Percentiles rank a stretch among this genome's conserved stretches.
phyloP scores from a whole-genome alignment of 1,284 basidiomycete species.

The Pseudozyma thailandica region DNA sequence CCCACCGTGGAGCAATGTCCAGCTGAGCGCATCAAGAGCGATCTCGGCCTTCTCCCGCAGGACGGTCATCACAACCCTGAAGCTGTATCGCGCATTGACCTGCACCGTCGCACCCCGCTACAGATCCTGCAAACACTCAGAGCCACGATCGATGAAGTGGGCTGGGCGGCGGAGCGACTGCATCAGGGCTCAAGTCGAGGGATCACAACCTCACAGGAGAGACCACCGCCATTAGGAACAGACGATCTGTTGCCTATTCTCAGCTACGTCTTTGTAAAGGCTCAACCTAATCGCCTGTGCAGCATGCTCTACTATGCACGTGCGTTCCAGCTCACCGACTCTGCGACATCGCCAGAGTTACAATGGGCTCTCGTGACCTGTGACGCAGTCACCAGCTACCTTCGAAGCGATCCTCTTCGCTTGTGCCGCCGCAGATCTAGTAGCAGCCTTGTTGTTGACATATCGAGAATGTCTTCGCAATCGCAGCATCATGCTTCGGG shows the following conservation, averaged over 20 bases:
- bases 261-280: slow-evolving; percentile 36
- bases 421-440: slow-evolving; percentile 23
- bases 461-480: slow-evolving; percentile 5
- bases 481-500: slow-evolving; percentile 11
- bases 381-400: slow-evolving; percentile 43
- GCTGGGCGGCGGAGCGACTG: slow-evolving; percentile 19
- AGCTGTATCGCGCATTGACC: neutral
- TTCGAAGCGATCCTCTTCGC: slow-evolving; percentile 35
- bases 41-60: slow-evolving; percentile 8
- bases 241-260: slow-evolving; percentile 45
- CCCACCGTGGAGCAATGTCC: neutral
- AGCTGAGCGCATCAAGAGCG: slow-evolving; percentile 1
- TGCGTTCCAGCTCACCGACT: slow-evolving; percentile 35
- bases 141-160: slow-evolving; percentile 41
- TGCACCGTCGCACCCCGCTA: slow-evolving; percentile 37
- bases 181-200: slow-evolving; percentile 10
- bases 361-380: slow-evolving; percentile 43
- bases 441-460: slow-evolving; percentile 7
- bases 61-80: too few relatives aligned
- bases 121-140: slow-evolving; percentile 37
- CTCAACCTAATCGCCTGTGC: slow-evolving; percentile 16
- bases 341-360: slow-evolving; percentile 24
- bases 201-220: slow-evolving; percentile 3
- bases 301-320: slow-evolving; percentile 48
- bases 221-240: slow-evolving; percentile 23